Percentiles rank a stretch among this genome's conserved stretches.
Evolutionary conservation across 225 moss, liverwort and hornwort species (phyloP).

Genomic region (Climacium dendroides): DNA sequence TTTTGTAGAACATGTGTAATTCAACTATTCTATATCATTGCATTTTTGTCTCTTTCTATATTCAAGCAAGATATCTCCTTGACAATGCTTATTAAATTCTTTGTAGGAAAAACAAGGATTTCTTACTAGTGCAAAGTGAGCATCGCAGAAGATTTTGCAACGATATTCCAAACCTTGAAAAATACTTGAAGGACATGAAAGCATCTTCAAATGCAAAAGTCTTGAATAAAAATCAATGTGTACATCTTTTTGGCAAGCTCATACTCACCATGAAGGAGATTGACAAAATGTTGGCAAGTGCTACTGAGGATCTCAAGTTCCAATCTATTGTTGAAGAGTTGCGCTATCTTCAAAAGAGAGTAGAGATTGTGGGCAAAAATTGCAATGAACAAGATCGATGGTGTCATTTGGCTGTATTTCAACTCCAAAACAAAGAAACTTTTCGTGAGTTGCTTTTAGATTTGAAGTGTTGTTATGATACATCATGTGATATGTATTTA

Average conservation of each 20-base stretch:
- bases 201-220: not conserved
- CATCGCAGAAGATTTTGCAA: not conserved
- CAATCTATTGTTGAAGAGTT: not conserved
- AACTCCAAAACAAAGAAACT: not conserved
- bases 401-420: not conserved
- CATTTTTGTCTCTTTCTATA: not conserved
- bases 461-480: not conserved
- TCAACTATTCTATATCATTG: not conserved
- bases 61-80: not conserved
- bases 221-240: not conserved
- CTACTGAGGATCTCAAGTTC: not conserved
- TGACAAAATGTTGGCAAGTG: not conserved
- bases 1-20: not conserved
- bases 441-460: not conserved
- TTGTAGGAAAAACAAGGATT: not conserved
- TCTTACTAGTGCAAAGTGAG: not conserved
- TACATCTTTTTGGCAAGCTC: not conserved
- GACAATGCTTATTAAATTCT: not conserved
- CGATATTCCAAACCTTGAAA: not conserved
- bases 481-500: not conserved
- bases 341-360: not conserved
- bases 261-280: not conserved
- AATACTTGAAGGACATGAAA: too few relatives aligned
- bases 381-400: not conserved
- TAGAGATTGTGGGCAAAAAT: not conserved